Conservation (phyloP, 352 stramenopile genomes). For the Halophytophthora batemanensis region DNA sequence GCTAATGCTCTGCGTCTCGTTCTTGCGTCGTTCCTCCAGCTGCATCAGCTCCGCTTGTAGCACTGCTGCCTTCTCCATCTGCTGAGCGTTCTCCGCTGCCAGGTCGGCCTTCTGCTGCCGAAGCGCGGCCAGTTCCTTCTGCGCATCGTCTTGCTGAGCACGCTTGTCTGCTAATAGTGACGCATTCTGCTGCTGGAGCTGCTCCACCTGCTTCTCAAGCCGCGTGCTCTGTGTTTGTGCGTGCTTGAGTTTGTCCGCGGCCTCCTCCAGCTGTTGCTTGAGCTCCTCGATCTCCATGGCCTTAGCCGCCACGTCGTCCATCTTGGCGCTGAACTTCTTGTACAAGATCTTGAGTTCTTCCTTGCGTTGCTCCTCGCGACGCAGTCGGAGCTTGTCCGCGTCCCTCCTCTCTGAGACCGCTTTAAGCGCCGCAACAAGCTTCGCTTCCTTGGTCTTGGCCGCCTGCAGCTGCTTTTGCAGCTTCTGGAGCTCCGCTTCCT, state of each 20-base stretch:
- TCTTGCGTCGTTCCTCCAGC: slow-evolving; percentile 22
- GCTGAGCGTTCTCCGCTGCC: slow-evolving; percentile 11
- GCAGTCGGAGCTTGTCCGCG: slow-evolving; percentile 12
- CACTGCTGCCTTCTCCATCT: slow-evolving; percentile 7
- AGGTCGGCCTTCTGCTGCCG: slow-evolving; percentile 22
- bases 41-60: slow-evolving; percentile 18
- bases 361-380: slow-evolving; percentile 18
- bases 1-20: slow-evolving; percentile 14
- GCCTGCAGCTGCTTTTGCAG: slow-evolving; percentile 27
- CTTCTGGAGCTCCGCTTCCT: slow-evolving; percentile 26
- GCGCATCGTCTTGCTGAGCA: slow-evolving; percentile 7
- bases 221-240: slow-evolving; percentile 6
- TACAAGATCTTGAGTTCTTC: slow-evolving; percentile 35
- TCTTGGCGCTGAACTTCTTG: slow-evolving; percentile 27
- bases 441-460: slow-evolving; percentile 12
- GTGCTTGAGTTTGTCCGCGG: background rate
- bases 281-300: slow-evolving; percentile 42
- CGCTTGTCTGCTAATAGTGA: slow-evolving; percentile 15
- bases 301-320: slow-evolving; percentile 33
- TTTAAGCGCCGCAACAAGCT: slow-evolving; percentile 9
- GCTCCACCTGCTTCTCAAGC: slow-evolving; percentile 23
- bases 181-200: slow-evolving; percentile 19
- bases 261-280: slow-evolving; percentile 18
- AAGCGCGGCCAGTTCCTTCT: slow-evolving; percentile 17
- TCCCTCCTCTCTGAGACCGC: slow-evolving; percentile 11